Percentiles rank a stretch among this genome's conserved stretches.
These are phyloP conservation scores for Kodamaea neixiangensis DNA, from an alignment of 805 yeast species.

Conservation along the genomic window DNA sequence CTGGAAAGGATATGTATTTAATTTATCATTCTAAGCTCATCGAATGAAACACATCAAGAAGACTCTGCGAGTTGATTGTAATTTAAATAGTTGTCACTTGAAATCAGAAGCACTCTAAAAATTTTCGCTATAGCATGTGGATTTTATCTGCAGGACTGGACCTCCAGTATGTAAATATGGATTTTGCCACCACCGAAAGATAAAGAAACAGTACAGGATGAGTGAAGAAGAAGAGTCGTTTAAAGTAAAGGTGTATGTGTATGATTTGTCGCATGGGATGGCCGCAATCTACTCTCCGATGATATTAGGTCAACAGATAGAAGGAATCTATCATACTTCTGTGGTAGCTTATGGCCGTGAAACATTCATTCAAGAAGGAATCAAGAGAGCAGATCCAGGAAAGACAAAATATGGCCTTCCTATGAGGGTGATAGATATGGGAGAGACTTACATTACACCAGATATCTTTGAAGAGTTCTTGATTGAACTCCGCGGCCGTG, in stretches of 20 bases:
- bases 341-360: conserved; percentile 57
- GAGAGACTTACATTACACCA: conserved; percentile 50
- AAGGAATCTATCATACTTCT: conserved; percentile 69
- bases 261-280: conserved; percentile 63
- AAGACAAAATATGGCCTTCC: conserved; percentile 62
- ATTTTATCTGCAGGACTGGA: background rate
- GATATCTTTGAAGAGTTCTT: conserved; percentile 57
- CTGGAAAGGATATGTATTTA: background rate
- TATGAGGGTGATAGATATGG: conserved; percentile 51
- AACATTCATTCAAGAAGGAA: conserved; percentile 61
- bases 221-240: conserved; percentile 23
- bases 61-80: background rate
- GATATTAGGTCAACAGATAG: conserved; percentile 54
- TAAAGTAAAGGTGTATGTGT: conserved; percentile 57
- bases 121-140: background rate
- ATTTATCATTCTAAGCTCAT: background rate
- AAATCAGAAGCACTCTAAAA: background rate
- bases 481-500: conserved; percentile 44
- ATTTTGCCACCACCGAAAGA: conserved; percentile 7
- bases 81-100: background rate
- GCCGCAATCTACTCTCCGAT: conserved; percentile 53
- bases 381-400: conserved; percentile 48
- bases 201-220: background rate
- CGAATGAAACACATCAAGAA: conserved; percentile 3
- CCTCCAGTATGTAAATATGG: background rate